Percentiles rank a stretch among this genome's conserved stretches.
Evolutionary conservation across 768 basidiomycete genomes (phyloP).

Genomic region (Leccinum barrowsii): DNA sequence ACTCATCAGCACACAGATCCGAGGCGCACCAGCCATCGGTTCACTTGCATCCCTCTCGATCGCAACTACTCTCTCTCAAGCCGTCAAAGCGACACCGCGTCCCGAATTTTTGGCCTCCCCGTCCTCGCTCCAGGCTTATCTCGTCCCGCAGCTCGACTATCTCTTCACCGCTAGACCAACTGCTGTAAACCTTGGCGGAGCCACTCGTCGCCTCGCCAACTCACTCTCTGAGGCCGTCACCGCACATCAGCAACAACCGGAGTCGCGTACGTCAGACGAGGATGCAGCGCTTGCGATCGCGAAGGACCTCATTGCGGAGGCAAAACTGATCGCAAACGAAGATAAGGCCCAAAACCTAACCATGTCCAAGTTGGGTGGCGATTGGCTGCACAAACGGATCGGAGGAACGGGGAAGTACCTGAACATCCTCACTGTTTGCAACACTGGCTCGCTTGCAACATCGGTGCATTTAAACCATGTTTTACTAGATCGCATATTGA

Average conservation of each 20-base stretch:
- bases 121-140: constrained; percentile 47
- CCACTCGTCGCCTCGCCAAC: constrained; percentile 65
- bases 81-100: constrained; percentile 40
- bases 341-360: constrained; percentile 82
- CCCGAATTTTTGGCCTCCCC: constrained; percentile 58
- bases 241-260: constrained; percentile 16
- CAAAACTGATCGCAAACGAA: constrained; percentile 72
- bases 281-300: constrained; percentile 46
- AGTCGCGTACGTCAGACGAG: constrained; percentile 19
- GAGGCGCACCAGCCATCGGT: constrained; percentile 94
- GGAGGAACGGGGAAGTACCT: constrained; percentile 44
- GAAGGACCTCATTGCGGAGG: constrained; percentile 64
- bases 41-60: constrained; percentile 85
- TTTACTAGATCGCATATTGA: constrained; percentile 2
- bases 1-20: constrained; percentile 45
- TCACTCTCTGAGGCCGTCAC: constrained; percentile 34
- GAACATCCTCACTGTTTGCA: constrained; percentile 91
- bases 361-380: constrained; percentile 83
- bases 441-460: constrained; percentile 94
- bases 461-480: constrained; percentile 47
- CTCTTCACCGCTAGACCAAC: constrained; percentile 90
- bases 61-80: constrained; percentile 57
- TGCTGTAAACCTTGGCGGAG: constrained; percentile 91
- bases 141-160: constrained; percentile 61
- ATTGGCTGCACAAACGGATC: constrained; percentile 64